Percentiles rank a stretch among this genome's conserved stretches.
Conservation (phyloP, 2,329 filamentous ascomycete species). For the Clonostachys chloroleuca region DNA sequence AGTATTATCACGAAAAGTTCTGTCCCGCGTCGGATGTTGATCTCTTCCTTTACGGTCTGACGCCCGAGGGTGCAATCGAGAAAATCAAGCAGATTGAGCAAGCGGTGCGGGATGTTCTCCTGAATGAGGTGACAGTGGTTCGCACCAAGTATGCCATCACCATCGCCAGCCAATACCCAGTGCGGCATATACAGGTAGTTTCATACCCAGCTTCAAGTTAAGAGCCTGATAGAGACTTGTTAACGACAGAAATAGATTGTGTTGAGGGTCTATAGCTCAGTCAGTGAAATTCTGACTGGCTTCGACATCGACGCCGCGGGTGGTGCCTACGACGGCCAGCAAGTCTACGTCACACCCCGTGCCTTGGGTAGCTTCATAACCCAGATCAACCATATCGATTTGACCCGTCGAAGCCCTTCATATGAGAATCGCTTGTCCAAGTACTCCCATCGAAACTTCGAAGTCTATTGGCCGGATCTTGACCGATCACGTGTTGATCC, state of each 20-base stretch:
- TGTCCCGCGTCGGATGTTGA: conserved; percentile 85
- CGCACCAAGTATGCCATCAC: conserved; percentile 86
- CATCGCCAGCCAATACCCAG: conserved; percentile 79
- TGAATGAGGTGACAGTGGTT: conserved; percentile 80
- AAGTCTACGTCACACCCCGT: conserved; percentile 75
- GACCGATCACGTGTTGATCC: too few relatives aligned
- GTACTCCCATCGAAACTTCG: too few relatives aligned
- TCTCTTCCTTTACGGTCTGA: conserved; percentile 77
- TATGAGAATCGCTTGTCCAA: too few relatives aligned
- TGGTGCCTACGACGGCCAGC: conserved; percentile 73
- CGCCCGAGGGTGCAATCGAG: conserved; percentile 70
- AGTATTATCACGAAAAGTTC: conserved; percentile 79
- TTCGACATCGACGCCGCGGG: conserved; percentile 87
- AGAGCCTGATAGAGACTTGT: too few relatives aligned
- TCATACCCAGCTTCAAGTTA: neutral
- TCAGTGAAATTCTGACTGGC: conserved; percentile 80
- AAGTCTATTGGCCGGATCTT: too few relatives aligned
- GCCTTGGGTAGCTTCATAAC: conserved; percentile 77
- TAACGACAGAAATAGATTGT: conserved; percentile 55
- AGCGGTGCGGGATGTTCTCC: conserved; percentile 65
- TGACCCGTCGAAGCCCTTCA: too few relatives aligned
- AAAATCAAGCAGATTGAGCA: conserved; percentile 82
- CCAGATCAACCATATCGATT: conserved; percentile 74
- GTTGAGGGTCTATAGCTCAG: conserved; percentile 76
- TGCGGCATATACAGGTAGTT: conserved; percentile 65